Evolutionary conservation across 129 eudicot species (phyloP).

Genomic region (Arctium minus): DNA sequence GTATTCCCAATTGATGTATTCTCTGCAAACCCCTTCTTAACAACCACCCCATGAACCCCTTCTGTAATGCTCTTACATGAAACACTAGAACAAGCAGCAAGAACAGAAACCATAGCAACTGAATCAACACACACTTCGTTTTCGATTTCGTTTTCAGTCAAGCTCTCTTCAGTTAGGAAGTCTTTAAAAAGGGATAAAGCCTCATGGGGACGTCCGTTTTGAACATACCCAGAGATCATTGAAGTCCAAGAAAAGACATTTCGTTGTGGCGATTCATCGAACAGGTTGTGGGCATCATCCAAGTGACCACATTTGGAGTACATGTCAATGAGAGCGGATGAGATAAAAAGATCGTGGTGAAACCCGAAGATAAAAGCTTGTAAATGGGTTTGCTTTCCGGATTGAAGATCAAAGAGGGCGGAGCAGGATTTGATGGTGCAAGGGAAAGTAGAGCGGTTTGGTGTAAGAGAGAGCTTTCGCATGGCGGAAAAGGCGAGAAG

Average conservation of each 20-base stretch:
- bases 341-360: conserved; percentile 29
- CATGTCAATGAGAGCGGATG: conserved; percentile 45
- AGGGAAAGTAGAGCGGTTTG: conserved; percentile 43
- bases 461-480: conserved; percentile 36
- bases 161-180: conserved; percentile 22
- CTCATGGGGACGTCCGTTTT: conserved; percentile 27
- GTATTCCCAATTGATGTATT: conserved; percentile 43
- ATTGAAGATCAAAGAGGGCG: conserved; percentile 27
- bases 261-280: conserved; percentile 44
- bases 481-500: conserved; percentile 43
- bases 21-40: conserved; percentile 37
- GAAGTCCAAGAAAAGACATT: conserved; percentile 64
- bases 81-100: conserved; percentile 40
- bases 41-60: conserved; percentile 33
- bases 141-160: not conserved
- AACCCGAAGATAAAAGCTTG: conserved; percentile 38
- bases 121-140: conserved; percentile 15
- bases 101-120: conserved; percentile 38
- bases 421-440: conserved; percentile 38
- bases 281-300: conserved; percentile 44
- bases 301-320: conserved; percentile 45
- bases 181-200: conserved; percentile 34
- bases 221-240: conserved; percentile 50
- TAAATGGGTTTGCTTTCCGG: conserved; percentile 32
- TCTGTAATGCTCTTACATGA: conserved; percentile 22